Conservation (phyloP, 768 basidiomycete genomes). For the Tulasnella calospora region DNA sequence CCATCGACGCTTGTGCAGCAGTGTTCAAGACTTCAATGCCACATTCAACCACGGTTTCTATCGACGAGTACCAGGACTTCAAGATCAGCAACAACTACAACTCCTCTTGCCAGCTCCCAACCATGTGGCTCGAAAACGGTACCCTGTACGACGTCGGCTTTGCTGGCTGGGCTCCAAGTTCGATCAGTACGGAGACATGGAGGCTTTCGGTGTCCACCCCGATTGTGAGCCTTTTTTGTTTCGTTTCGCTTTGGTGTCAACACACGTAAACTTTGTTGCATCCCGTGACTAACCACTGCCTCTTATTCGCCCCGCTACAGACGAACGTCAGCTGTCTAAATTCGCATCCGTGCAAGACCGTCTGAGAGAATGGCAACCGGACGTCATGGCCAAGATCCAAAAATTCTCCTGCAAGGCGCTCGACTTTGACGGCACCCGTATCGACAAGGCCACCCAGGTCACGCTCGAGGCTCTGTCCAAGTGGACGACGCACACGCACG, state of each 20-base stretch:
- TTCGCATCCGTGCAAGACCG: conserved; percentile 96
- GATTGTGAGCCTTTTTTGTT: conserved; percentile 48
- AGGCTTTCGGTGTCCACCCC: conserved; percentile 94
- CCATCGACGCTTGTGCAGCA: too few relatives aligned
- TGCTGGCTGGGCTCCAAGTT: conserved; percentile 84
- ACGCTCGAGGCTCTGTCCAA: conserved; percentile 72
- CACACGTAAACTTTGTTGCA: neutral
- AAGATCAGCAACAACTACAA: conserved; percentile 67
- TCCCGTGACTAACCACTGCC: neutral
- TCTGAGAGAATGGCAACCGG: conserved; percentile 84
- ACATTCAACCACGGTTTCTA: conserved; percentile 32
- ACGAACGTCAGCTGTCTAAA: conserved; percentile 88
- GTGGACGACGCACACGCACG: conserved; percentile 70
- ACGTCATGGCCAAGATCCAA: conserved; percentile 71
- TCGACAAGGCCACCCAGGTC: conserved; percentile 91
- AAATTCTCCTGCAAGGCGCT: conserved; percentile 79
- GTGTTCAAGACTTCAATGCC: too few relatives aligned
- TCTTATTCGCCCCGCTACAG: conserved; percentile 29
- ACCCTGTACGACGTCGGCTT: conserved; percentile 52
- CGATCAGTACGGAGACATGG: conserved; percentile 95
- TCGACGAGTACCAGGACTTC: conserved; percentile 81
- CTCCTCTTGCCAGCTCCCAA: conserved; percentile 65
- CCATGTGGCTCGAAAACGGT: conserved; percentile 77
- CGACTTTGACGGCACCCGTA: conserved; percentile 89
- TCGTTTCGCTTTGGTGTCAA: neutral